Percentiles rank a stretch among this genome's conserved stretches.
phyloP scores from a whole-genome alignment of 257 asterid genomes.

The Salvia miltiorrhiza region DNA sequence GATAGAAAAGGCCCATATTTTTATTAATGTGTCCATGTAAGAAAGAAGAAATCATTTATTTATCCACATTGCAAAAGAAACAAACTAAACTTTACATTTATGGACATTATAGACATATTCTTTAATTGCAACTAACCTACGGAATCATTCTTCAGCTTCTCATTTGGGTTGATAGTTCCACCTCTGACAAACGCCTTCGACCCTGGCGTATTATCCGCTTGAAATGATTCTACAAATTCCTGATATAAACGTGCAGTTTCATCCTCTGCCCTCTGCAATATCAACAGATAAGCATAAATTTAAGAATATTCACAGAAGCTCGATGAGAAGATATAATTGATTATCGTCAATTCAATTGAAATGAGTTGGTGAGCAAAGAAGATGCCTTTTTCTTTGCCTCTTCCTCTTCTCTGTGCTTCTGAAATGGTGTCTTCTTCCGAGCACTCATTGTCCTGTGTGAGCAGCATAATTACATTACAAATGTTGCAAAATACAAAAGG shows the following conservation, averaged over 20 bases:
- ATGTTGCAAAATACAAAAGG: background rate
- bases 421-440: conserved; percentile 89
- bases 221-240: conserved; percentile 84
- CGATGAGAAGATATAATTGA: background rate
- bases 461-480: conserved; percentile 15
- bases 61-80: conserved; percentile 43
- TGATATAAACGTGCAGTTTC: conserved; percentile 83
- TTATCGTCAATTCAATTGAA: conserved; percentile 1
- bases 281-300: conserved; percentile 2
- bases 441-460: conserved; percentile 57
- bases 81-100: conserved; percentile 17
- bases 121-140: conserved; percentile 59
- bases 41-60: conserved; percentile 54
- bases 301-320: background rate
- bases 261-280: conserved; percentile 75
- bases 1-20: conserved; percentile 93
- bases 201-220: conserved; percentile 68
- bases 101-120: background rate
- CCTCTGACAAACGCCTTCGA: conserved; percentile 89
- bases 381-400: conserved; percentile 83
- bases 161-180: conserved; percentile 81
- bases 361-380: conserved; percentile 3
- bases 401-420: conserved; percentile 95
- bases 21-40: conserved; percentile 76
- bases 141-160: conserved; percentile 50